A percentile compares a stretch with the other conserved stretches of the same genome.
These are phyloP conservation scores for Theobroma grandiflorum DNA, from an alignment of 441 rosid genomes.

Conservation along the genomic window DNA sequence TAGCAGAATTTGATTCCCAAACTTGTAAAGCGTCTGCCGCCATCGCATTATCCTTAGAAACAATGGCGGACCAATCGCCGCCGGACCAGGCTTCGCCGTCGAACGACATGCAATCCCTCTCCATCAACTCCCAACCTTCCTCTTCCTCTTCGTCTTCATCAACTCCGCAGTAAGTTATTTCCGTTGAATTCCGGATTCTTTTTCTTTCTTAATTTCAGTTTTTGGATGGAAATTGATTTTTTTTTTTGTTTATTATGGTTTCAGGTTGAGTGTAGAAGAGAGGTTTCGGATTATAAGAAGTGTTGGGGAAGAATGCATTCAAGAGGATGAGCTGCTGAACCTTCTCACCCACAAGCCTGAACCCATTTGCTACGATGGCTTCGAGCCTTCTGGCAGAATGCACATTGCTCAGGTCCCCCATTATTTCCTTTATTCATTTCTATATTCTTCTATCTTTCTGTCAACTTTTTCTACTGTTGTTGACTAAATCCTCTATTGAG, in stretches of 20 bases:
- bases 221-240: background rate
- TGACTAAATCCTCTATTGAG: background rate
- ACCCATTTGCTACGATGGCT: constrained; percentile 90
- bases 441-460: background rate
- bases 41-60: background rate
- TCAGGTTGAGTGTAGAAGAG: constrained; percentile 67
- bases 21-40: background rate
- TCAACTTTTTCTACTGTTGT: background rate
- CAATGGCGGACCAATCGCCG: constrained; percentile 38
- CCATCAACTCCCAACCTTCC: constrained; percentile 38
- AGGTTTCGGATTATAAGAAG: constrained; percentile 70
- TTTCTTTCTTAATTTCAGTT: background rate
- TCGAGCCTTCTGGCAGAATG: constrained; percentile 94
- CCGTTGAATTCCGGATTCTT: background rate
- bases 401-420: constrained; percentile 82
- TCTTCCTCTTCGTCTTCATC: constrained; percentile 36
- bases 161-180: constrained; percentile 35
- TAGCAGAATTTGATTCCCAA: background rate
- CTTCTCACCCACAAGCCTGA: constrained; percentile 74
- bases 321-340: constrained; percentile 73
- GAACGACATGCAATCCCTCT: constrained; percentile 41
- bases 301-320: constrained; percentile 79
- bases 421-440: background rate
- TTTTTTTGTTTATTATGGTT: background rate
- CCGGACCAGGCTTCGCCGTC: constrained; percentile 30